Evolutionary conservation across 2,329 filamentous ascomycete genomes (phyloP), one percentile per base, ranked within the genome.

Genomic region (Xylariaceae sp.): DNA sequence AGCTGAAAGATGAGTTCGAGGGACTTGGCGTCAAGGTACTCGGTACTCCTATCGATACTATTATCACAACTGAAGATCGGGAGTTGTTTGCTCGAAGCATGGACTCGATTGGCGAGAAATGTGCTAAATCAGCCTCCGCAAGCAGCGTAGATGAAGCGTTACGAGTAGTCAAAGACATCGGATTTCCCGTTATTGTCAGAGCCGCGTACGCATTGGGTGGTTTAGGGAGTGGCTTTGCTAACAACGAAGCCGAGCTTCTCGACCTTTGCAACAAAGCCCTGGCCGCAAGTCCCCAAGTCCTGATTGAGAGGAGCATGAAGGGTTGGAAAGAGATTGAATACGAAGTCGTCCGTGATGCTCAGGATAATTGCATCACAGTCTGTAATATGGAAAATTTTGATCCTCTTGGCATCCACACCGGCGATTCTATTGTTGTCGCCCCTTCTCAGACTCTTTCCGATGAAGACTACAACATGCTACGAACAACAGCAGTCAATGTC

Each of bases 361-460:
- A 90, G 65, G 92, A 99, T 76, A 97, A 97, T 80, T 99, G 94
- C 71, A 97, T 99, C 70, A 99, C 94, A 6, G 94, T 99, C 58
- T 99, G 94, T 73, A 99, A 99, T 78, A 97, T 99, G 94, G 94
- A 99, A 77, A 99, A 99, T 76, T 99, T 99, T 67, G 94, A 99
- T 71, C 94, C 94, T 51, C 85, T 99, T 1, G 94, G 94, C 66
- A 97, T 97, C 59, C 94, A 97, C 69, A 99, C 94, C 2, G 94
- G 94, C 71, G 94, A 99, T 70, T 97, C 92, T 12, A 96, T 99
- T 62, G 94, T 99, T 49, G 94, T 99, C 44, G 94, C 94, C 8
- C 94, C 94, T 39, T 97, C 92, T 3, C 94, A 97, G 73, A 99
- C 94, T 0, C 79, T 99, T 18, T 96, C 91, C 2, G 92, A 99